Conservation (phyloP, 116 monocot genomes). For the Thalassia testudinum region DNA sequence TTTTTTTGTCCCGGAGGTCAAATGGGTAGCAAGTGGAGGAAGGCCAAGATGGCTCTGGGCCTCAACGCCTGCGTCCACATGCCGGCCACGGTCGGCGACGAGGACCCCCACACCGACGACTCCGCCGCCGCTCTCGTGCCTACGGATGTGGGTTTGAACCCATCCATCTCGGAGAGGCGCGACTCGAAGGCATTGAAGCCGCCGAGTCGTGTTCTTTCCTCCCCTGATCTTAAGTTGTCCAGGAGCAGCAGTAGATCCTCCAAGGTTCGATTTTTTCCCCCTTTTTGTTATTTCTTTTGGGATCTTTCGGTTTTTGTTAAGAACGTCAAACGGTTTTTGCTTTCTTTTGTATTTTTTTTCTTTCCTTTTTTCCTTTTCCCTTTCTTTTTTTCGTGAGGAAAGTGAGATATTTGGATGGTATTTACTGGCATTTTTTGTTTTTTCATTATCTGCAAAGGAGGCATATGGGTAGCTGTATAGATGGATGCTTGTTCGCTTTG, state of each 20-base stretch:
- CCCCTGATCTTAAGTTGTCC: slow-evolving; percentile 22
- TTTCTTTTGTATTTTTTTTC: background rate
- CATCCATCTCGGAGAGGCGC: background rate
- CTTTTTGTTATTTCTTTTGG: background rate
- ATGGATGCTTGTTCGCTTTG: too few species aligned
- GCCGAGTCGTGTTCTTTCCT: slow-evolving; percentile 16
- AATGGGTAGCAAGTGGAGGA: slow-evolving; percentile 39
- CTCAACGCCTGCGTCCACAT: slow-evolving; percentile 37
- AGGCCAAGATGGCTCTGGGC: slow-evolving; percentile 51
- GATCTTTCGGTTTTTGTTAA: background rate
- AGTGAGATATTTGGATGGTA: too few species aligned
- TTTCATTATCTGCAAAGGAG: too few species aligned
- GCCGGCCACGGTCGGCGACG: slow-evolving; percentile 18
- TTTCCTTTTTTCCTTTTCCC: background rate
- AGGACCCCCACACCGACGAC: slow-evolving; percentile 6
- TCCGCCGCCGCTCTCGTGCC: slow-evolving; percentile 7
- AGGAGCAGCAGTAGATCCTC: slow-evolving; percentile 44
- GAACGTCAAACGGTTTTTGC: too few species aligned
- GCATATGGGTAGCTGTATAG: too few species aligned
- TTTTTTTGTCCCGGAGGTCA: too few species aligned
- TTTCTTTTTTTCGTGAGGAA: too few species aligned
- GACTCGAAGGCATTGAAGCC: slow-evolving; percentile 7
- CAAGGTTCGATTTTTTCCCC: background rate
- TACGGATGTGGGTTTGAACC: slow-evolving; percentile 7
- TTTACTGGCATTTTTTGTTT: too few species aligned